Conservation (phyloP, 768 basidiomycete species). For the Hortiboletus flavorubellus region DNA sequence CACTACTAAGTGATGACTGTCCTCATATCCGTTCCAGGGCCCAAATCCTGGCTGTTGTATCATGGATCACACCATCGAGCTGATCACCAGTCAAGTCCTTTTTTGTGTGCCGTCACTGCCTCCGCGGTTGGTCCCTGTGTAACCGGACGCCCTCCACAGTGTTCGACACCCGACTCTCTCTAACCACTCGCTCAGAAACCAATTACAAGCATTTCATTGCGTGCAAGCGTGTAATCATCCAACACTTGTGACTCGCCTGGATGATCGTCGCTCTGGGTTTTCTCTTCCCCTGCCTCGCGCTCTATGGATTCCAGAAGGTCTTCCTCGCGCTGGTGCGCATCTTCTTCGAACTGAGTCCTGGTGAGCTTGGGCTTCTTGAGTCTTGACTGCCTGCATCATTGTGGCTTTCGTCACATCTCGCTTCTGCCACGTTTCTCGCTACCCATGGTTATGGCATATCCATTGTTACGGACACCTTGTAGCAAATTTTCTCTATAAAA, state of each 20-base stretch:
- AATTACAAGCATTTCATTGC: neutral
- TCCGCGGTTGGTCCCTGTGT: too few species aligned
- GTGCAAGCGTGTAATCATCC: neutral
- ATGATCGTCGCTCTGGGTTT: slow-evolving; percentile 27
- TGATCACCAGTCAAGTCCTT: neutral
- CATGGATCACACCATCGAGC: neutral
- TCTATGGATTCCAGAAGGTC: slow-evolving; percentile 18
- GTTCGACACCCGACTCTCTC: too few species aligned
- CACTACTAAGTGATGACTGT: too few species aligned
- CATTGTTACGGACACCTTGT: too few species aligned
- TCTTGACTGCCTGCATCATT: neutral
- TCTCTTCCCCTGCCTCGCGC: slow-evolving; percentile 18
- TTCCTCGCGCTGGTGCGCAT: slow-evolving; percentile 2
- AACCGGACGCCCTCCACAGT: too few species aligned
- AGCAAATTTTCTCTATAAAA: neutral
- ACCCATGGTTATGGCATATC: too few species aligned
- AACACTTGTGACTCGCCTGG: neutral
- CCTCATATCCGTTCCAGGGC: too few species aligned
- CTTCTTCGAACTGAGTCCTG: neutral
- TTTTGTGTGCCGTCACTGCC: too few species aligned
- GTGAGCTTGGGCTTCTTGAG: slow-evolving; percentile 10
- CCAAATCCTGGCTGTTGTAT: neutral
- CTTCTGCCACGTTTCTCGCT: neutral
- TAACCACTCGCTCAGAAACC: neutral
- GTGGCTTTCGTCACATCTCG: neutral